A percentile compares a stretch with the other conserved stretches of the same genome.
Conservation (phyloP, 768 basidiomycete species). For the Boletus speciosus region DNA sequence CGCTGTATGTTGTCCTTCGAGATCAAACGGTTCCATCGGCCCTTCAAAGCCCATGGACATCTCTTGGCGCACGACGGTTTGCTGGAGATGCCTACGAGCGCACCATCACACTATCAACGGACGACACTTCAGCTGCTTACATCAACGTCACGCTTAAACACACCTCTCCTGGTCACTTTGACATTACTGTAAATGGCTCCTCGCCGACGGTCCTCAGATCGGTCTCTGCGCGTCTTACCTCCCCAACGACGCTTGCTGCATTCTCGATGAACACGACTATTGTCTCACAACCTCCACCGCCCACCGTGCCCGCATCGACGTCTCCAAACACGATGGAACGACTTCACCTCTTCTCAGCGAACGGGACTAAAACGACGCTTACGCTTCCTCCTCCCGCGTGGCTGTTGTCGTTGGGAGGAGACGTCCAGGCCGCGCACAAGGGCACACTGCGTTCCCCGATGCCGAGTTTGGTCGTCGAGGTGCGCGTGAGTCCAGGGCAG, state of each 20-base stretch:
- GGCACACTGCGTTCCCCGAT: constrained; percentile 79
- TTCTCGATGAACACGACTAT: constrained; percentile 59
- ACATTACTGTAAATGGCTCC: constrained; percentile 44
- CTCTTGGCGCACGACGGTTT: constrained; percentile 72
- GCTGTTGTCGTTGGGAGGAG: constrained; percentile 63
- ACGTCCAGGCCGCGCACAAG: constrained; percentile 50
- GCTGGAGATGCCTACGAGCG: constrained; percentile 70
- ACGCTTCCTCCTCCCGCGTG: constrained; percentile 68
- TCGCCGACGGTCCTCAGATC: constrained; percentile 40
- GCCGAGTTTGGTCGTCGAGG: constrained; percentile 92
- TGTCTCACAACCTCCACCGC: constrained; percentile 62
- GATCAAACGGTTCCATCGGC: constrained; percentile 41
- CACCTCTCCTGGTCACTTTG: constrained; percentile 44
- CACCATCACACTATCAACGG: constrained; percentile 57
- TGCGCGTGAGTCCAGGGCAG: constrained; percentile 75
- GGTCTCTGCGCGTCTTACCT: constrained; percentile 54
- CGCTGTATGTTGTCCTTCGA: constrained; percentile 68
- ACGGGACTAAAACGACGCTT: constrained; percentile 61
- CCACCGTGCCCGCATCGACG: constrained; percentile 50
- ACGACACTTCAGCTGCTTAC: constrained; percentile 39
- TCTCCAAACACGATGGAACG: constrained; percentile 63
- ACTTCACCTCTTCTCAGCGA: constrained; percentile 65
- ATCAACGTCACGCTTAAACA: constrained; percentile 41
- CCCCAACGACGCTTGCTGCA: constrained; percentile 51
- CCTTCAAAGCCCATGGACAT: constrained; percentile 59